Percentiles rank a stretch among this genome's conserved stretches.
Evolutionary conservation across 2,329 filamentous ascomycete species (phyloP).

Genomic region (Ophiocordyceps camponoti-rufipedis): DNA sequence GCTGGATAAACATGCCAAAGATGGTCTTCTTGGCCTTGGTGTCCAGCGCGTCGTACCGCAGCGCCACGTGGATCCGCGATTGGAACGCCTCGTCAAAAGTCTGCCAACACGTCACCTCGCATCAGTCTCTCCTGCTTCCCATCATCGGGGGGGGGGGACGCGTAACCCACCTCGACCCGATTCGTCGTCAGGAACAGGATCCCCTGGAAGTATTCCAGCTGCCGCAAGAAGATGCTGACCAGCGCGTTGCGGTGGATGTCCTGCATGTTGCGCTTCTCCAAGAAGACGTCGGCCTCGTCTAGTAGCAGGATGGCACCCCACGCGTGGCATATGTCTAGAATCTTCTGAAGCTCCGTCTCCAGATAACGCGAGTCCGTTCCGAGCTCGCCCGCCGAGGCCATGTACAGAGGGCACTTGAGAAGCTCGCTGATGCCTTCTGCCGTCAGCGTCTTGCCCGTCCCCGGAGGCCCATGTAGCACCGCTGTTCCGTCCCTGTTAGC

Average conservation of each 20-base stretch:
- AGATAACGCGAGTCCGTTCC: constrained; percentile 59
- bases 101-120: constrained; percentile 11
- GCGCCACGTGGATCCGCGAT: constrained; percentile 67
- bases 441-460: constrained; percentile 77
- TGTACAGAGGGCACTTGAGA: constrained; percentile 65
- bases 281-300: constrained; percentile 71
- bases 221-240: constrained; percentile 70
- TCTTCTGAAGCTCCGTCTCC: constrained; percentile 63
- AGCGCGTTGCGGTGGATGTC: constrained; percentile 74
- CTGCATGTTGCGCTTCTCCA: constrained; percentile 67
- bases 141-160: too few relatives aligned
- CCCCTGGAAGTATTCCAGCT: constrained; percentile 83
- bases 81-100: constrained; percentile 88
- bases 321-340: constrained; percentile 67
- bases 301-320: constrained; percentile 77
- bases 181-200: constrained; percentile 85
- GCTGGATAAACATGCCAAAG: constrained; percentile 69
- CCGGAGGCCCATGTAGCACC: constrained; percentile 70
- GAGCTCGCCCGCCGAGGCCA: constrained; percentile 66
- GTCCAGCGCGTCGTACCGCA: constrained; percentile 62
- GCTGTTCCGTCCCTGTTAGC: constrained; percentile 13
- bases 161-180: constrained; percentile 40
- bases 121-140: background rate
- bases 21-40: constrained; percentile 57
- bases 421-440: constrained; percentile 75